Evolutionary conservation across 768 basidiomycete species (phyloP).

Genomic region (Mycena albidolilacea): DNA sequence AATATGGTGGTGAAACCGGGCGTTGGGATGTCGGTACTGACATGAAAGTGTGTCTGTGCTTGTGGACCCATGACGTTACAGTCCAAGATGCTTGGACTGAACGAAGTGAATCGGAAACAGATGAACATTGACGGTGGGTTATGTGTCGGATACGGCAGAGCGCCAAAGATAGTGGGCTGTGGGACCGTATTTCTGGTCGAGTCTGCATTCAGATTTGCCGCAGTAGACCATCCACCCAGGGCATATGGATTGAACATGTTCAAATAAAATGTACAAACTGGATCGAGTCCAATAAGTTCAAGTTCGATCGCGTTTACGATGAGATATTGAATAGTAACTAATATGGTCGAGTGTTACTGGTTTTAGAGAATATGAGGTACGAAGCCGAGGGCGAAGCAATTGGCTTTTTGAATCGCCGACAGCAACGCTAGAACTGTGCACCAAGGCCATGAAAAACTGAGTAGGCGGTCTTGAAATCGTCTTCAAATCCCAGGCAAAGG

Average conservation of each 20-base stretch:
- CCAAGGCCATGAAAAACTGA: no score
- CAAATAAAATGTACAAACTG: neutral
- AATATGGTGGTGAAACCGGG: conserved; percentile 1
- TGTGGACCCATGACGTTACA: conserved; percentile 1
- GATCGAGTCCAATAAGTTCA: neutral
- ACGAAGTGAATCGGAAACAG: conserved; percentile 7
- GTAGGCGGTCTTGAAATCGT: no score
- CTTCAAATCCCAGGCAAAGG: no score
- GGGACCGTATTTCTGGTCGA: neutral
- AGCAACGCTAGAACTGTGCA: no score
- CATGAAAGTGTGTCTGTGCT: neutral
- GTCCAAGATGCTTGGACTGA: conserved; percentile 3
- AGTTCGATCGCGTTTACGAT: no score
- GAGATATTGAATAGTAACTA: no score
- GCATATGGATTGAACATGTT: conserved; percentile 10
- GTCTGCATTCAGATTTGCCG: neutral
- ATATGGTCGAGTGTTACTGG: no score
- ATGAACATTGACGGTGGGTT: conserved; percentile 2
- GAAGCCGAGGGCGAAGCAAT: no score
- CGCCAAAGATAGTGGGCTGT: neutral
- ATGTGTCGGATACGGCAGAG: conserved; percentile 4
- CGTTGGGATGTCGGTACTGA: neutral
- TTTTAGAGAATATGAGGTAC: no score
- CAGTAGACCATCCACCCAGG: neutral
- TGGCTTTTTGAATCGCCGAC: no score